Percentiles rank a stretch among this genome's conserved stretches.
Conservation (phyloP, 768 basidiomycete species). For the Myochromella boudieri region DNA sequence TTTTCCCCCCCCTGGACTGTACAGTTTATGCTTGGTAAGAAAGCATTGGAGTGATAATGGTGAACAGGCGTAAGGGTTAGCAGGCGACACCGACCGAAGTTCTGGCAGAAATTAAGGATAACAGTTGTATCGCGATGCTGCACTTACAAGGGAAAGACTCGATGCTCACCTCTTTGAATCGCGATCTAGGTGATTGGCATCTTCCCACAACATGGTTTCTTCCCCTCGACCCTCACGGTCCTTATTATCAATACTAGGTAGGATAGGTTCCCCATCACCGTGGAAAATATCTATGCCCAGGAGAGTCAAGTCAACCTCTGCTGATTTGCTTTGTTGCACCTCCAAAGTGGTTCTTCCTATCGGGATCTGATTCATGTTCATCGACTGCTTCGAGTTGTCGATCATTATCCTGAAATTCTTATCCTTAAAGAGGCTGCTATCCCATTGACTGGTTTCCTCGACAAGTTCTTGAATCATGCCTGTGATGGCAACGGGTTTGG, state of each 20-base stretch:
- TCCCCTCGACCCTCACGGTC: too few relatives aligned
- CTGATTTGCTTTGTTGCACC: conserved; percentile 9
- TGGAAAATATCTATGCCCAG: conserved; percentile 23
- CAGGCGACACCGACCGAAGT: conserved; percentile 10
- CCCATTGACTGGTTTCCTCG: conserved; percentile 52
- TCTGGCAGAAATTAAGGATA: not conserved
- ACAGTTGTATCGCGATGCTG: too few relatives aligned
- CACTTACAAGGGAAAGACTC: too few relatives aligned
- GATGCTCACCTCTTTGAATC: conserved; percentile 4
- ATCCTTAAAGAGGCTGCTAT: conserved; percentile 46
- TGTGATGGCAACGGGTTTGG: conserved; percentile 32
- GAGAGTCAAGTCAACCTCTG: conserved; percentile 21
- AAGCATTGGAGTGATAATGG: too few relatives aligned
- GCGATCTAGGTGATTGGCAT: conserved; percentile 10
- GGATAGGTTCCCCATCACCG: conserved; percentile 9
- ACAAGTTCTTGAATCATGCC: conserved; percentile 48
- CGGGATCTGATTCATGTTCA: not conserved
- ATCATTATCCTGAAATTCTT: conserved; percentile 47
- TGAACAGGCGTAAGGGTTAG: too few relatives aligned
- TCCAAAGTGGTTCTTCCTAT: not conserved
- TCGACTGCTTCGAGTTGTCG: conserved; percentile 24
- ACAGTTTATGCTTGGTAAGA: too few relatives aligned
- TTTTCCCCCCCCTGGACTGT: too few relatives aligned
- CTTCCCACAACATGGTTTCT: conserved; percentile 24
- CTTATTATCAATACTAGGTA: conserved; percentile 8